A percentile compares a stretch with the other conserved stretches of the same genome.
Evolutionary conservation across 108 stramenopile genomes (phyloP).

Genomic region (Skeletonema potamos): DNA sequence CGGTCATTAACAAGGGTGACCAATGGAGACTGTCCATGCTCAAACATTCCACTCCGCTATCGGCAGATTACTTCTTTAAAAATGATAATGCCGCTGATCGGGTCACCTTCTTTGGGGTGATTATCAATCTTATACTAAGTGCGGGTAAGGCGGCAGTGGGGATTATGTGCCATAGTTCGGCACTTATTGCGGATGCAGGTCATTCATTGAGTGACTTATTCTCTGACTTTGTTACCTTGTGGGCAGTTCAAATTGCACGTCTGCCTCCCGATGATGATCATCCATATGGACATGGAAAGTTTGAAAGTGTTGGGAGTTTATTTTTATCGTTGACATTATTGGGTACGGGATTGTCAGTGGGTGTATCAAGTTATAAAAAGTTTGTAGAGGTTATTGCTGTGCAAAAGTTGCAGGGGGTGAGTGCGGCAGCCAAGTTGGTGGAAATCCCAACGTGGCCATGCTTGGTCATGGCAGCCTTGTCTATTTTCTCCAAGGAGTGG

Average conservation of each 20-base stretch:
- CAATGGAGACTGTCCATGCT: conserved; percentile 48
- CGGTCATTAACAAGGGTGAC: conserved; percentile 34
- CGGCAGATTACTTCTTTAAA: conserved; percentile 48
- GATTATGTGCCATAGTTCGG: conserved; percentile 77
- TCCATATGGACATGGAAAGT: conserved; percentile 97
- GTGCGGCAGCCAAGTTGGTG: conserved; percentile 35
- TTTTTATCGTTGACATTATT: conserved; percentile 90
- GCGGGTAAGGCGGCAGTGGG: conserved; percentile 84
- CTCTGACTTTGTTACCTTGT: conserved; percentile 92
- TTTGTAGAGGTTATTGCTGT: conserved; percentile 51
- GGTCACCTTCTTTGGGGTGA: conserved; percentile 83
- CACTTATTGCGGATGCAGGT: conserved; percentile 94
- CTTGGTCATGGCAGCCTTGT: conserved; percentile 78
- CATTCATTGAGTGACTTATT: conserved; percentile 92
- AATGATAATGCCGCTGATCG: conserved; percentile 79
- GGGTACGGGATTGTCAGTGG: conserved; percentile 86
- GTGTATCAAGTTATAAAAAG: conserved; percentile 67
- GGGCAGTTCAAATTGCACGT: conserved; percentile 83
- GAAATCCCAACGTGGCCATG: conserved; percentile 70
- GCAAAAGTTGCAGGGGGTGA: conserved; percentile 29
- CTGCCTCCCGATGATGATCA: conserved; percentile 92
- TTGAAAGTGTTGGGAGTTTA: conserved; percentile 90
- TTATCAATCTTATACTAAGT: conserved; percentile 77
- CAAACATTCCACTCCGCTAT: conserved; percentile 43
- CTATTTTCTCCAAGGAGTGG: conserved; percentile 93